Evolutionary conservation across 768 basidiomycete species (phyloP).

Genomic region (Trametes villosa): DNA sequence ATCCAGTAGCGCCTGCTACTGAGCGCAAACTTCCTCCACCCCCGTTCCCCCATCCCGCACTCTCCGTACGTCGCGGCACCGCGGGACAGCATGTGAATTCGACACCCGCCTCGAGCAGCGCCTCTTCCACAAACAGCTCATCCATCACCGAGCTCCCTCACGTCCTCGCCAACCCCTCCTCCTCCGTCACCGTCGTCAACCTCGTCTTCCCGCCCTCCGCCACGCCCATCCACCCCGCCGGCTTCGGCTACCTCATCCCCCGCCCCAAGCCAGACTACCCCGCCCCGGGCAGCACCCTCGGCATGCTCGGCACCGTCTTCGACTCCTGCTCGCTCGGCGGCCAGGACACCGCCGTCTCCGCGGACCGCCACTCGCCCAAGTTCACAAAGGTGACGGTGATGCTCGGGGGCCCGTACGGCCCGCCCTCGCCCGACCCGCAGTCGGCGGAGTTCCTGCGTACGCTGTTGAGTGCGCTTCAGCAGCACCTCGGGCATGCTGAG

Average conservation of each 20-base stretch:
- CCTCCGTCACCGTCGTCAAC: conserved; percentile 88
- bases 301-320: conserved; percentile 86
- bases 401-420: conserved; percentile 78
- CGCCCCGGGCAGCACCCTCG: conserved; percentile 31
- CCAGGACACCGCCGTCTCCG: conserved; percentile 47
- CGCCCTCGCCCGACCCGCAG: conserved; percentile 47
- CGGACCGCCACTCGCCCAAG: conserved; percentile 29
- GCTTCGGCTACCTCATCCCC: conserved; percentile 95
- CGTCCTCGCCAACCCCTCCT: conserved; percentile 67
- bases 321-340: conserved; percentile 77
- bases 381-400: conserved; percentile 88
- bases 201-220: conserved; percentile 70
- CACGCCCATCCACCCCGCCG: conserved; percentile 68
- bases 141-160: conserved; percentile 53
- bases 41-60: conserved; percentile 10
- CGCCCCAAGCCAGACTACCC: conserved; percentile 64
- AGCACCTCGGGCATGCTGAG: conserved; percentile 25
- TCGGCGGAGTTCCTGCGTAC: conserved; percentile 32
- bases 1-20: background rate
- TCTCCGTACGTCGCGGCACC: background rate
- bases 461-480: conserved; percentile 32
- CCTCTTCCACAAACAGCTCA: background rate
- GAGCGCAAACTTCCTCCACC: background rate
- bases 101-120: too few relatives aligned
- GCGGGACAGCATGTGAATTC: background rate